These are phyloP conservation scores for Xerocomellus amylosporus DNA, from an alignment of 768 basidiomycete genomes.

Conservation along the genomic window DNA sequence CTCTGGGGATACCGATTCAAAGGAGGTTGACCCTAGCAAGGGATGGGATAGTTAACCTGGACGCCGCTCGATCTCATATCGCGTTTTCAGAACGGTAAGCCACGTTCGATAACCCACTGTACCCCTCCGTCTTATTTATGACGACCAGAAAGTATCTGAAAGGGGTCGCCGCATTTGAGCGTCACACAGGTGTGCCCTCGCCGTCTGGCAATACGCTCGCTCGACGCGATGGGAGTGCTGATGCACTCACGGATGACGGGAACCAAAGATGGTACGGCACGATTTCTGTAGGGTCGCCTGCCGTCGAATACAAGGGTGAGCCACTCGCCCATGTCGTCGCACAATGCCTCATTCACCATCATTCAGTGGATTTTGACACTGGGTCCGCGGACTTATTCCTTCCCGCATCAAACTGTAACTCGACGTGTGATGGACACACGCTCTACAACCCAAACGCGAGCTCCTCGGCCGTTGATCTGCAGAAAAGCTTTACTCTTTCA, in stretches of 20 bases:
- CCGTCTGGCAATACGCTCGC: background rate
- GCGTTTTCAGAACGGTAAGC: slow-evolving; percentile 10
- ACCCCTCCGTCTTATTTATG: slow-evolving; percentile 2
- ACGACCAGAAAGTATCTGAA: slow-evolving; percentile 17
- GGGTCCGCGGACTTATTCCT: slow-evolving; percentile 36
- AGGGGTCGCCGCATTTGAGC: slow-evolving; percentile 11
- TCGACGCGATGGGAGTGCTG: slow-evolving; percentile 7
- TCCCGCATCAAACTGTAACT: slow-evolving; percentile 27
- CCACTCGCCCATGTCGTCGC: background rate
- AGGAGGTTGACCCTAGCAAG: slow-evolving; percentile 11
- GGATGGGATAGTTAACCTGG: slow-evolving; percentile 19
- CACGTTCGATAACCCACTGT: background rate
- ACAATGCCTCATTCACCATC: background rate
- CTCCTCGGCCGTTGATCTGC: slow-evolving; percentile 27
- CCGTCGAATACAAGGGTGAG: slow-evolving; percentile 20
- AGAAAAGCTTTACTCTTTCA: slow-evolving; percentile 30
- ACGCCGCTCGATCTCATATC: slow-evolving; percentile 13
- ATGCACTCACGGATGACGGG: slow-evolving; percentile 14
- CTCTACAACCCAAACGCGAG: slow-evolving; percentile 36
- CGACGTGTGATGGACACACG: slow-evolving; percentile 34
- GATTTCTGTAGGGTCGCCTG: slow-evolving; percentile 25
- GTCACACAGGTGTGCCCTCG: background rate
- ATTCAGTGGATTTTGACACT: slow-evolving; percentile 34
- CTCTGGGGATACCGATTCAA: slow-evolving; percentile 18
- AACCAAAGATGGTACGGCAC: slow-evolving; percentile 25